Conservation (phyloP, 768 basidiomycete species). For the Glaciozyma antarctica region DNA sequence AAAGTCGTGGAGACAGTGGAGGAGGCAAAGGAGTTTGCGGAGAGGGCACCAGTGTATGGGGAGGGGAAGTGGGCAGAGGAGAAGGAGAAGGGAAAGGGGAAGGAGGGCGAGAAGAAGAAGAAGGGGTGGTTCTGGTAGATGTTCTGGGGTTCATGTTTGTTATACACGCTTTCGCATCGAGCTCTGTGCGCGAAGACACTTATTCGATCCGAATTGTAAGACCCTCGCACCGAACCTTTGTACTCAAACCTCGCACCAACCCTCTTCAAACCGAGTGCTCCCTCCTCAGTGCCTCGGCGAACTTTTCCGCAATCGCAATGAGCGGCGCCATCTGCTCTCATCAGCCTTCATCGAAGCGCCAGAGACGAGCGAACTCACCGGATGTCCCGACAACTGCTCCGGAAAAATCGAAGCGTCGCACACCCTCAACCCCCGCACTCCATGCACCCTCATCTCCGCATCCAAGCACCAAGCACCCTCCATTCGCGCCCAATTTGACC, state of each 20-base stretch:
- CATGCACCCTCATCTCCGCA: constrained; percentile 13
- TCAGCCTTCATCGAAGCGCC: not conserved
- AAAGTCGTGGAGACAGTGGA: constrained; percentile 17
- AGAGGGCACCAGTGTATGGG: not conserved
- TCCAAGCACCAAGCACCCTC: constrained; percentile 9
- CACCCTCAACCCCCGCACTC: constrained; percentile 14
- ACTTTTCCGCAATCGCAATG: constrained; percentile 25
- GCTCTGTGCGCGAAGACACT: too few relatives aligned
- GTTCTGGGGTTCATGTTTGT: not conserved
- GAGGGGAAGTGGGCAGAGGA: not conserved
- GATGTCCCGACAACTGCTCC: constrained; percentile 27
- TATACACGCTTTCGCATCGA: too few relatives aligned
- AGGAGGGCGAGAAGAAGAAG: not conserved
- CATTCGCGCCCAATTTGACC: not conserved
- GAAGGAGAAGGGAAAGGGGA: not conserved
- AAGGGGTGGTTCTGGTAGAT: not conserved
- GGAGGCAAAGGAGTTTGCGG: constrained; percentile 10
- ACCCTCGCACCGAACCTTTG: too few relatives aligned
- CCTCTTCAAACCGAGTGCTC: not conserved
- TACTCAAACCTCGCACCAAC: too few relatives aligned
- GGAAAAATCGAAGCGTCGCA: constrained; percentile 32
- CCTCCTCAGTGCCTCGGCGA: constrained; percentile 24
- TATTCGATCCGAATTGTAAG: too few relatives aligned
- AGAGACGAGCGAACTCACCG: constrained; percentile 4
- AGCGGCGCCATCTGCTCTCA: constrained; percentile 9